Evolutionary conservation across 495 filamentous ascomycete genomes (phyloP).

Genomic region (Neurospora cerealis): DNA sequence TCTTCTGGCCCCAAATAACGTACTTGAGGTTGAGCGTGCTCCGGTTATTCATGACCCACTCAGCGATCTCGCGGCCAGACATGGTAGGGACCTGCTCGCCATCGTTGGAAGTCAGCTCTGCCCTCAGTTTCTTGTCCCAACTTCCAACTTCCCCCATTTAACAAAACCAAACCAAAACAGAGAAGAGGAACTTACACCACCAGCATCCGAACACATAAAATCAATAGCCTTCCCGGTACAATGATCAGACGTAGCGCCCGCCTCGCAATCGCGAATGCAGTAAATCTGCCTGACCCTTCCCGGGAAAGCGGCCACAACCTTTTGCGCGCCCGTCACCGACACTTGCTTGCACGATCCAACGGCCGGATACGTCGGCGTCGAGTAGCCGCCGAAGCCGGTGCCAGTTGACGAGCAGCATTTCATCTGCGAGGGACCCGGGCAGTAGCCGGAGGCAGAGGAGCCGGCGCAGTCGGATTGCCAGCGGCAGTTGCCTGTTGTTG

Average conservation of each 20-base stretch:
- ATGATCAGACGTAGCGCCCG: conserved; percentile 26
- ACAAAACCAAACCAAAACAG: not conserved
- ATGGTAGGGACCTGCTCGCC: conserved; percentile 8
- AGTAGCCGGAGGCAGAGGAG: conserved; percentile 15
- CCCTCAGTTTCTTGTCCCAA: not conserved
- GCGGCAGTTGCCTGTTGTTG: conserved; percentile 21
- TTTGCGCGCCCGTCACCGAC: conserved; percentile 24
- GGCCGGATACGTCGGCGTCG: conserved; percentile 20
- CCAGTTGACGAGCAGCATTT: conserved; percentile 27
- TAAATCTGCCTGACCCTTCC: conserved; percentile 26
- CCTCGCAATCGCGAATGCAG: conserved; percentile 24
- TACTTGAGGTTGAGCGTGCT: conserved; percentile 31
- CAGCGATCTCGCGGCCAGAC: conserved; percentile 29
- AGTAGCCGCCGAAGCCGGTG: conserved; percentile 22
- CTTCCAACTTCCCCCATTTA: not conserved
- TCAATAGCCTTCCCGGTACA: conserved; percentile 33
- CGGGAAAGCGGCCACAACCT: conserved; percentile 25
- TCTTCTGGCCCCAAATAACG: conserved; percentile 39
- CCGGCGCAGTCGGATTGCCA: conserved; percentile 29
- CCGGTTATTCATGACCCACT: conserved; percentile 38
- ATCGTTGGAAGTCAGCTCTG: not conserved
- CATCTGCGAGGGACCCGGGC: conserved; percentile 30
- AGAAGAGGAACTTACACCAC: conserved; percentile 10
- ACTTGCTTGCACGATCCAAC: conserved; percentile 26
- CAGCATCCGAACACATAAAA: conserved; percentile 32